A percentile compares a stretch with the other conserved stretches of the same genome.
phyloP scores from a whole-genome alignment of 106 monocot genomes.

The Allium cepa region DNA sequence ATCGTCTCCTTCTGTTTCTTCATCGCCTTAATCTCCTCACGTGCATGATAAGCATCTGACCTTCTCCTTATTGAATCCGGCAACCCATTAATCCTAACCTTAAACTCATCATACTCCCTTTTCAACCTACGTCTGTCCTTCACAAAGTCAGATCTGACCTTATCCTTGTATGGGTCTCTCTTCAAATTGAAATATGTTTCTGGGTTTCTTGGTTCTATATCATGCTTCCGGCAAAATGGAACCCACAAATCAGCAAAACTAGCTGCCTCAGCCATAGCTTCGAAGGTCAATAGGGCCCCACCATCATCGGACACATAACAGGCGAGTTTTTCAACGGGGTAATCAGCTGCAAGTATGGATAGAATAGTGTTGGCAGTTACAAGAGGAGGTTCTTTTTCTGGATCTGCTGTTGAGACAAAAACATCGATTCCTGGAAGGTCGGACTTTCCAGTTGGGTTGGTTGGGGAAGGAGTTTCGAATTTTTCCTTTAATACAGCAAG shows the following conservation, averaged over 20 bases:
- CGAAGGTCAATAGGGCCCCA: conserved; percentile 68
- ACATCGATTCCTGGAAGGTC: conserved; percentile 75
- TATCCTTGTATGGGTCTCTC: conserved; percentile 70
- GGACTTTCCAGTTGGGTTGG: conserved; percentile 51
- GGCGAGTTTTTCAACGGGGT: conserved; percentile 64
- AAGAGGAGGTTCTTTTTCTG: conserved; percentile 66
- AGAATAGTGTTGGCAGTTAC: conserved; percentile 78
- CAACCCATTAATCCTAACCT: conserved; percentile 68
- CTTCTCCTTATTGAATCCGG: conserved; percentile 64
- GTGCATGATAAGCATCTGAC: conserved; percentile 71
- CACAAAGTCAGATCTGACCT: conserved; percentile 59
- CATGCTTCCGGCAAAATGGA: conserved; percentile 69
- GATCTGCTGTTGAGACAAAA: conserved; percentile 78
- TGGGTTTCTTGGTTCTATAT: conserved; percentile 65
- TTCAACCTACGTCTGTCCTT: conserved; percentile 68
- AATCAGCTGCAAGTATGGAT: conserved; percentile 70
- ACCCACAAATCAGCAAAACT: conserved; percentile 68
- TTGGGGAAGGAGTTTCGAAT: conserved; percentile 38
- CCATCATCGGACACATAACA: conserved; percentile 84
- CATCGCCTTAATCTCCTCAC: conserved; percentile 66
- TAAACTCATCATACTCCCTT: conserved; percentile 75
- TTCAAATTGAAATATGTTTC: conserved; percentile 72
- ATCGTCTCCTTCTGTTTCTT: conserved; percentile 28
- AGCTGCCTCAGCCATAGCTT: conserved; percentile 84
- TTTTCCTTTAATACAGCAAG: conserved; percentile 60